Percentiles rank a stretch among this genome's conserved stretches.
These are phyloP conservation scores for barrel medic (Medicago truncatula) DNA, from an alignment of 306 rosid genomes.

Conservation along the genomic window DNA sequence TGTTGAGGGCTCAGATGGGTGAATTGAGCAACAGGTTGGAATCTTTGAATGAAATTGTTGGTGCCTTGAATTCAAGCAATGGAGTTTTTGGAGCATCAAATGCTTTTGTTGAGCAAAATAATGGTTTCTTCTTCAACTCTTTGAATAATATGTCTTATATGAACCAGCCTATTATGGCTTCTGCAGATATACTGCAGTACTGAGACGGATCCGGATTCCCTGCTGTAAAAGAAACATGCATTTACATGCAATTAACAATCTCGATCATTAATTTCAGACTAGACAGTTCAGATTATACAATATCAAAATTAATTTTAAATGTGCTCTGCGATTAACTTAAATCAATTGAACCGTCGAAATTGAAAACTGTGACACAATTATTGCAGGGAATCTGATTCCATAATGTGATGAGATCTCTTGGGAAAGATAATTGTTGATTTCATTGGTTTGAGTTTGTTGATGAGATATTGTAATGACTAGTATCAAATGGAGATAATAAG, in stretches of 20 bases:
- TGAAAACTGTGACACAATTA: neutral
- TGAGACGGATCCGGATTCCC: constrained; percentile 31
- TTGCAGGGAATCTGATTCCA: neutral
- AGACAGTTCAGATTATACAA: neutral
- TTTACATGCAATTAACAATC: neutral
- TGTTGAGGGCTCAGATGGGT: constrained; percentile 73
- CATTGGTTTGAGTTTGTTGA: constrained; percentile 37
- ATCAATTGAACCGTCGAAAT: neutral
- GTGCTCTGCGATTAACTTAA: no score
- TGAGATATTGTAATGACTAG: constrained; percentile 41
- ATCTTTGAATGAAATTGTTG: constrained; percentile 68
- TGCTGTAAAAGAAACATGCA: neutral
- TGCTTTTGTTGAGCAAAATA: constrained; percentile 49
- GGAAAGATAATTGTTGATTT: constrained; percentile 16
- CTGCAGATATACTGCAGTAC: constrained; percentile 60
- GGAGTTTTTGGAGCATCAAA: constrained; percentile 38
- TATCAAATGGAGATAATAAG: constrained; percentile 45
- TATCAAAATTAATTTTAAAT: no score
- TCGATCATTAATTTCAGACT: neutral
- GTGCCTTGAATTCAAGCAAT: constrained; percentile 47
- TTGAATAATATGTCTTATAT: constrained; percentile 48
- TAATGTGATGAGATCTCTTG: no score
- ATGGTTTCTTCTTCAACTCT: constrained; percentile 57
- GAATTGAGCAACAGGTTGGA: constrained; percentile 71
- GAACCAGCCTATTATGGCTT: constrained; percentile 76